Percentiles rank a stretch among this genome's conserved stretches.
Conservation (phyloP, 1,284 basidiomycete genomes). For the Spongispora temasekensis region DNA sequence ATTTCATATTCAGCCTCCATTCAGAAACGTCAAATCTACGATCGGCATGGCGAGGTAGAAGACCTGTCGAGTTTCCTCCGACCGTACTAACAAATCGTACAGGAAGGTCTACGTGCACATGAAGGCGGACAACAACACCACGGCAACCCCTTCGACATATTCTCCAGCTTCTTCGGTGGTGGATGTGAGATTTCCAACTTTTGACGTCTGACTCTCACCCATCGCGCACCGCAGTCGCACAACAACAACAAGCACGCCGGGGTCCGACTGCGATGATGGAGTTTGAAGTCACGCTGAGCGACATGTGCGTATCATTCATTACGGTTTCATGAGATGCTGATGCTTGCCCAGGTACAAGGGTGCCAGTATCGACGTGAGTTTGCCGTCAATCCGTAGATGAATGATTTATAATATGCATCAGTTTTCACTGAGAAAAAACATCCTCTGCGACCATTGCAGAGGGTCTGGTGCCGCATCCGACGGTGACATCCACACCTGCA, state of each 20-base stretch:
- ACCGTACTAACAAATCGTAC: constrained; percentile 9
- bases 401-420: too few relatives aligned
- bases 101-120: constrained; percentile 88
- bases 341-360: constrained; percentile 63
- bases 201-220: background rate
- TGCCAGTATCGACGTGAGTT: constrained; percentile 75
- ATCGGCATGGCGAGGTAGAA: constrained; percentile 82
- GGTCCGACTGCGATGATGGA: constrained; percentile 85
- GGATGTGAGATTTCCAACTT: constrained; percentile 49
- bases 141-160: constrained; percentile 92
- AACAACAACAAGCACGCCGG: constrained; percentile 61
- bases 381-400: too few relatives aligned
- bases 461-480: constrained; percentile 90
- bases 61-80: constrained; percentile 9
- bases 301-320: constrained; percentile 60
- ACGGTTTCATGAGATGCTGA: constrained; percentile 11
- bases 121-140: constrained; percentile 71
- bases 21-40: constrained; percentile 90
- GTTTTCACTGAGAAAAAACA: constrained; percentile 87
- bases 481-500: constrained; percentile 80
- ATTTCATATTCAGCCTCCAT: constrained; percentile 1
- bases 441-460: constrained; percentile 92
- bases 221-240: constrained; percentile 14
- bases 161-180: constrained; percentile 88
- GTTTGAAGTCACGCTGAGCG: constrained; percentile 82